A percentile compares a stretch with the other conserved stretches of the same genome.
These are phyloP conservation scores for Hygrophila difformis DNA, from an alignment of 257 asterid genomes.

Conservation along the genomic window DNA sequence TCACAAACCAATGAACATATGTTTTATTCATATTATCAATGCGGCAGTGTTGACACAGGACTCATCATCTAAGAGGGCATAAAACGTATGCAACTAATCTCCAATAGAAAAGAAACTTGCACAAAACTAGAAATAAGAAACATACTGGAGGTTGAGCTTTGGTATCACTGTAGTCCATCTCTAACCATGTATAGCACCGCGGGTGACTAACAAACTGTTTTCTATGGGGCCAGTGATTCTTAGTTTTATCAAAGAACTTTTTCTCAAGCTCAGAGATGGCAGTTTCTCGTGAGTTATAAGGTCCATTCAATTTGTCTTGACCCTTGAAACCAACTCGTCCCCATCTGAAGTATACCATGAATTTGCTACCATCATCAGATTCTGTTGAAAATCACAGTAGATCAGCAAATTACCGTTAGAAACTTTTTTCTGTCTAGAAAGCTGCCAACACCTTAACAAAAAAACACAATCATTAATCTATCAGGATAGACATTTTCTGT, in stretches of 20 bases:
- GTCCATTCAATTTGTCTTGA: constrained; percentile 58
- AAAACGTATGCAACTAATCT: no score
- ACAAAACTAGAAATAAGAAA: constrained; percentile 9
- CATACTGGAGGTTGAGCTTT: constrained; percentile 50
- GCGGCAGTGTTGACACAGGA: no score
- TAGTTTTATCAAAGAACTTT: constrained; percentile 70
- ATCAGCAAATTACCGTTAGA: not conserved
- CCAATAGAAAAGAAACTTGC: not conserved
- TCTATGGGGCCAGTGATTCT: constrained; percentile 55
- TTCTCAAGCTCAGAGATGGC: constrained; percentile 58
- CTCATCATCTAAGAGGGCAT: no score
- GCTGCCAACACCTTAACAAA: not conserved
- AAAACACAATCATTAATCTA: not conserved
- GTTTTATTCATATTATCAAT: no score
- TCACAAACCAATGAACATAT: no score
- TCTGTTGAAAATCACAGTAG: constrained; percentile 29
- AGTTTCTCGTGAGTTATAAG: constrained; percentile 38
- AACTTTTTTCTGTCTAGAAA: not conserved
- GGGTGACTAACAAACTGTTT: constrained; percentile 51
- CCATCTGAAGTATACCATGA: constrained; percentile 77
- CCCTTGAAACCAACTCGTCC: constrained; percentile 98
- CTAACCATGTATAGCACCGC: constrained; percentile 69
- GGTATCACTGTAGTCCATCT: constrained; percentile 80
- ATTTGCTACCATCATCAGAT: constrained; percentile 67
- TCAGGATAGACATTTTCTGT: no score